Evolutionary conservation across 176 grass and related monocot genomes (phyloP), one percentile per base, ranked within the genome.

Genomic region (Poa annua): DNA sequence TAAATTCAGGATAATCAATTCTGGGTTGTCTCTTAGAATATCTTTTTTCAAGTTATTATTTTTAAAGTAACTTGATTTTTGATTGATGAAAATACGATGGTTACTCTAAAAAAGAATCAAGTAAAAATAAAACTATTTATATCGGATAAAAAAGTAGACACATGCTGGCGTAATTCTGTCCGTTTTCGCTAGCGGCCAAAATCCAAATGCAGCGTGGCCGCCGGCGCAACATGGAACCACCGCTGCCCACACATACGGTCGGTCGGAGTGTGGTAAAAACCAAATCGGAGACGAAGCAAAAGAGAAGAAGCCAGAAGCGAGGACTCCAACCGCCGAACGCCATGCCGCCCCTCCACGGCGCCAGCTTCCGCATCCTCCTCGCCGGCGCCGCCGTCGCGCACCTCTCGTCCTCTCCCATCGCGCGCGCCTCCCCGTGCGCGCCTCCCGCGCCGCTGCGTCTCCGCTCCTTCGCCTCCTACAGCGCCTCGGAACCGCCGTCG

Each of bases 301-400:
- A 7, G 38, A 69, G 76, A 60, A 71, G 8, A 63, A 62, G 22
- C 53, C 34, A 64, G 77, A 85, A 50, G 20, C 55, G 25, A 79
- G 88, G 17, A n/a, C 21, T 41, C 71, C 83, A 13, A 81, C 77
- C 53, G 77, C 82, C 82, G 21, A 41, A 19, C 45, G 65, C 68
- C 68, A 92, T 92, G 88, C 70, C 81, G 64, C 82, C 90, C 57
- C 83, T 86, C 90, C 83, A 88, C 61, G 80, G 67, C 53, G 55
- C 74, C 80, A 91, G 81, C 55, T 54, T 83, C 77, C 96, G 93
- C 80, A 56, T 85, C 73, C 78, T 92, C 84, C 83, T 98, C 36
- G 92, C 85, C 19, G 92, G 88, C 6, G 51, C 87, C 35, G 85
- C 91, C 77, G 45, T 87, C 47, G 81, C 77, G 53, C 86, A 85